Base-by-base conservation (phyloP, 768 basidiomycete genomes). In the Leucocoprinus birnbaumii region DNA sequence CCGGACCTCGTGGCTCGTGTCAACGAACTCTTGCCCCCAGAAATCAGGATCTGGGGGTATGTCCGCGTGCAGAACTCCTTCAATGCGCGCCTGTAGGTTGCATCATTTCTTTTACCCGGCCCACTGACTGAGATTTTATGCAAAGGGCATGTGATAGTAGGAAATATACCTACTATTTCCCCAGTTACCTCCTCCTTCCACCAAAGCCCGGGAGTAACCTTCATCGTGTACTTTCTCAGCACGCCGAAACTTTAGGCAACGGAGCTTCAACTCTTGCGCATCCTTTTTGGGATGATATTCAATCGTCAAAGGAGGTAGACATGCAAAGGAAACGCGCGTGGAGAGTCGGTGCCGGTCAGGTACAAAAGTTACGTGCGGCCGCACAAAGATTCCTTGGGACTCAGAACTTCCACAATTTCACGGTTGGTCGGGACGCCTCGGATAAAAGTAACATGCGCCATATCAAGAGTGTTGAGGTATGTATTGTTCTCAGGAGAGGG, bases 341-440 rank as follows among this genome's bases (percentile, higher is more conserved):
- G 87, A 80, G 94, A 54, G 78, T 84, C 11, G 64, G 68, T 27
- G 41, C 72, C 2, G 78, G 76, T 8, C 79, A 83, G 21, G 57
- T 97, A 22, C 78, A 77, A 45, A 63, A 70, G 34, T 72, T 97
- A 25, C 76, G 86, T 51, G 71, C 67, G 13, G 68, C 80, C 1
- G 82, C 85, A 3, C 73, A 76, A 50, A 82, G 77, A 63, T 98
- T 85, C 63, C 80, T 89, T 60, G 95, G 91, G 6, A 91, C 92
- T 2, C 94, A 97, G 70, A 98, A 98, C 68, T 99, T 96, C 69
- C 94, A 97, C 70, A 98, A 98, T 66, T 98, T 95, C 63, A 98
- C 97, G 0, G 84, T 98, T 49, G 90, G 85, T 2, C 84, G 89
- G 44, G 91, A 91, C 46, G 94, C 89, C 69, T 71, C 79, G 4